Conservation (phyloP, 2,329 filamentous ascomycete species). For the Dothideomycetes sp. region DNA sequence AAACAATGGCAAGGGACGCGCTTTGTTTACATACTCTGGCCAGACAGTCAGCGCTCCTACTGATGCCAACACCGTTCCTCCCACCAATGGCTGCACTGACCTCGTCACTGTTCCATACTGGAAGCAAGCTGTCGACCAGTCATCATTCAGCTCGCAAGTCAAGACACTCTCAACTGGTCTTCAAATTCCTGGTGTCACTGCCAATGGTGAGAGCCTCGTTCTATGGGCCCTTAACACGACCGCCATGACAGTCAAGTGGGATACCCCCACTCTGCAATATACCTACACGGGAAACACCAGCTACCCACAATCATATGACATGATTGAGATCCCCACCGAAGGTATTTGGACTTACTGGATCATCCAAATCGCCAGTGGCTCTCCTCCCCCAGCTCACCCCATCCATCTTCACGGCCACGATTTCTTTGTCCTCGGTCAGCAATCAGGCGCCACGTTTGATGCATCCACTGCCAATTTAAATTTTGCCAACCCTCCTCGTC, state of each 20-base stretch:
- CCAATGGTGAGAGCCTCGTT: slow-evolving; percentile 26
- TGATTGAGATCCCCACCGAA: slow-evolving; percentile 28
- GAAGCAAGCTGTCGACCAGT: slow-evolving; percentile 24
- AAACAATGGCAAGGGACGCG: slow-evolving; percentile 22
- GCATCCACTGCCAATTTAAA: slow-evolving; percentile 21
- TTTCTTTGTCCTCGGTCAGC: slow-evolving; percentile 22
- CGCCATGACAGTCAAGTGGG: slow-evolving; percentile 32
- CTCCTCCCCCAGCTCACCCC: slow-evolving; percentile 11
- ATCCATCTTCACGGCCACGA: slow-evolving; percentile 24
- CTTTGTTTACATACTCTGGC: slow-evolving; percentile 24
- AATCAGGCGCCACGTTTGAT: slow-evolving; percentile 16
- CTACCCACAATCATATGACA: slow-evolving; percentile 28
- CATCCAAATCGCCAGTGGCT: slow-evolving; percentile 26
- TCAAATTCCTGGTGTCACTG: slow-evolving; percentile 16
- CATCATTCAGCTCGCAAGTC: slow-evolving; percentile 20
- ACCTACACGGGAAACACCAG: slow-evolving; percentile 28
- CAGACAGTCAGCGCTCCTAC: slow-evolving; percentile 12
- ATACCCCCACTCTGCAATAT: slow-evolving; percentile 33
- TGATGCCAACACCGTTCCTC: slow-evolving; percentile 14
- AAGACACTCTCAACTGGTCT: slow-evolving; percentile 15
- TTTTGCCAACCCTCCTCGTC: slow-evolving; percentile 32
- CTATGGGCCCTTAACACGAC: slow-evolving; percentile 25
- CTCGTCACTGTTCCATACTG: slow-evolving; percentile 19
- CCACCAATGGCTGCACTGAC: slow-evolving; percentile 18
- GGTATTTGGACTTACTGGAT: slow-evolving; percentile 37